Base-by-base conservation (phyloP, 1,139 yeast genomes). In the Kodamaea plutei region DNA sequence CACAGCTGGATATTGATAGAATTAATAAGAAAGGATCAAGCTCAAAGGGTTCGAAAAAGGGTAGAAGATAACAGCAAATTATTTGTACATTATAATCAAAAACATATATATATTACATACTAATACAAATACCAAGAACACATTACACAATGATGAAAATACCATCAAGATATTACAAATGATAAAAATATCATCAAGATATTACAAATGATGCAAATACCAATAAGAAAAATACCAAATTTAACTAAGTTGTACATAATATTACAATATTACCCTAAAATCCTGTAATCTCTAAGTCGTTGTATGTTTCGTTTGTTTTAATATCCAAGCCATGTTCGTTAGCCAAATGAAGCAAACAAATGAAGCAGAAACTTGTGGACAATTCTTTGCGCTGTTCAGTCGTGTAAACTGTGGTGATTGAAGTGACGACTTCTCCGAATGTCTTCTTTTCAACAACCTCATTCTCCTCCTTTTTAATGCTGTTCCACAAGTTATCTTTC, bases 401-500 rank as follows among this genome's bases (percentile, higher is more conserved):
- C 3, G 69, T 62, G 45, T 82, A 82, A 54, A 67, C 60, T 10
- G 52, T 55, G n/a, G 70, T 70, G n/a, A 80, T 70, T 16, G 69
- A 67, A 7, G 61, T 60, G 5, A 70, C 66, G 16, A 73, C 57
- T 8, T 58, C 55, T 1, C 64, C 71, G 44, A 81, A 76, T 20
- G 54, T 58, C 33, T 58, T 54, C 15, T 26, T 20, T 15, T 28
- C 33, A 10, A 26, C 15, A 11, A 20, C 9, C 15, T 25, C 37
- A 18, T 21, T 29, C 9, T 14, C 36, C 17, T 36, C 22, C 9
- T 26, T 39, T 39, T 60, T 62, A 12, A 79, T 64, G 1, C 77
- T 72, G 20, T 69, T 68, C 96, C 97, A 91, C 26, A 91, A 52
- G 48, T 87, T 87, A 40, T 84, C 85, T 58, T 91, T 91, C 37